These are phyloP conservation scores for Mucor lusitanicus DNA, from an alignment of 371 early-diverging fungal species.

Conservation along the genomic window DNA sequence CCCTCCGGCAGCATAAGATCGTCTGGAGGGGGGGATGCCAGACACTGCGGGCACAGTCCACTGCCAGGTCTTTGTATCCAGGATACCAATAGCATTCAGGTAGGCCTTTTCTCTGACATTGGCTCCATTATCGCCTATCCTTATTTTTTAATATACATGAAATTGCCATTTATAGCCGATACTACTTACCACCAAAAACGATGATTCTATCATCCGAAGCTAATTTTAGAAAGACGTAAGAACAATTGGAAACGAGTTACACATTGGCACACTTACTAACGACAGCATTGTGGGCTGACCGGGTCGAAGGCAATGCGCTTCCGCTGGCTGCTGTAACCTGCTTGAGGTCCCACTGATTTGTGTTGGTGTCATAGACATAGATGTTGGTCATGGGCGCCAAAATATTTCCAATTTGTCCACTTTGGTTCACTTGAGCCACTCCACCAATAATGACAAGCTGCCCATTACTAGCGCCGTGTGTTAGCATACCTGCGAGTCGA, in stretches of 20 bases:
- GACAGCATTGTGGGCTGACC: constrained; percentile 41
- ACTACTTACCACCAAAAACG: constrained; percentile 46
- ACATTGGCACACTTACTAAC: constrained; percentile 29
- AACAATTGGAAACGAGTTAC: neutral
- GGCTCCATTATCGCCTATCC: constrained; percentile 41
- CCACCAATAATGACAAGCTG: constrained; percentile 47
- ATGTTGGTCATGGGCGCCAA: constrained; percentile 18
- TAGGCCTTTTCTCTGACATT: constrained; percentile 25
- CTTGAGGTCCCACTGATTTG: constrained; percentile 16
- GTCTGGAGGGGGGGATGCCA: constrained; percentile 46
- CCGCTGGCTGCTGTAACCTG: neutral
- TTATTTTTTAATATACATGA: neutral
- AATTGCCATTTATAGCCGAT: neutral
- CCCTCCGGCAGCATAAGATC: constrained; percentile 42
- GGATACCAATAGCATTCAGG: constrained; percentile 32
- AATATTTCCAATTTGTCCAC: neutral
- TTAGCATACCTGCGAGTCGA: neutral
- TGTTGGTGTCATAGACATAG: constrained; percentile 28
- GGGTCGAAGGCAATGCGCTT: constrained; percentile 19
- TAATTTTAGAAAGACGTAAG: constrained; percentile 5
- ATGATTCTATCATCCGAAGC: constrained; percentile 40
- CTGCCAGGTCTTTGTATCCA: constrained; percentile 46
- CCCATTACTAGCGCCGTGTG: constrained; percentile 29
- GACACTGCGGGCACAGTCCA: constrained; percentile 31
- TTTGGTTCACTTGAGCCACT: constrained; percentile 6